Evolutionary conservation across 2,329 filamentous ascomycete genomes (phyloP), one percentile per base, ranked within the genome.

Genomic region (Atkinsonella texensis): DNA sequence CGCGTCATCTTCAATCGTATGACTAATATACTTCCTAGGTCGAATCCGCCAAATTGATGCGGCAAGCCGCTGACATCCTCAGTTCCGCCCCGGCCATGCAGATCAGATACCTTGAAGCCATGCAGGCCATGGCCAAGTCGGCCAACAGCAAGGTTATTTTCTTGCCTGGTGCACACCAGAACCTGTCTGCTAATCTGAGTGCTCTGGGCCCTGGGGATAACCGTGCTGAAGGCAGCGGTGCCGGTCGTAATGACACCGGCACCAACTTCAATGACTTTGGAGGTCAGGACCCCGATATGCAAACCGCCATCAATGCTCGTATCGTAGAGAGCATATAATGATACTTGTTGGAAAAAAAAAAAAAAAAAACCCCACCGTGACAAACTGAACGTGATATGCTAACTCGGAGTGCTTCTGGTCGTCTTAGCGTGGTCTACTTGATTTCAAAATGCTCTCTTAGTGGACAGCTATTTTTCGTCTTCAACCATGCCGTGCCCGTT

Each of bases 71-170:
- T 67, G 91, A 98, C 65, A 96, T 97, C 60, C 71, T 98, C 48
- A 87, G 82, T 56, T 89, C 83, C 15, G 91, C 91, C 0, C 93
- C 93, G 2, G 93, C 93, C 60, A 98, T 98, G 93, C 90, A 96
- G 73, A 95, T 95, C 73, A 78, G 90, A 58, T 97, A 97, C 69
- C 85, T 98, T 59, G 93, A 98, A 73, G 90, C 93, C 4, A 97
- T 97, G 91, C 93, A 97, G 68, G 81, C 88, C 42, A 98, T 98
- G 91, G 93, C 93, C 61, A 97, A 96, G 79, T 81, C 81, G 0
- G 88, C 89, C 46, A 94, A 90, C 70, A 83, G 78, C 71, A 94
- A 94, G 72, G 85, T 93, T 62, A 90, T 93, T 62, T 93, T 91
- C 75, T 63, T 93, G 62, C 86, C 85, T 10, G 81, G 74, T 10